Evolutionary conservation across 345 rosid genomes (phyloP).

Genomic region (Turnera subulata): DNA sequence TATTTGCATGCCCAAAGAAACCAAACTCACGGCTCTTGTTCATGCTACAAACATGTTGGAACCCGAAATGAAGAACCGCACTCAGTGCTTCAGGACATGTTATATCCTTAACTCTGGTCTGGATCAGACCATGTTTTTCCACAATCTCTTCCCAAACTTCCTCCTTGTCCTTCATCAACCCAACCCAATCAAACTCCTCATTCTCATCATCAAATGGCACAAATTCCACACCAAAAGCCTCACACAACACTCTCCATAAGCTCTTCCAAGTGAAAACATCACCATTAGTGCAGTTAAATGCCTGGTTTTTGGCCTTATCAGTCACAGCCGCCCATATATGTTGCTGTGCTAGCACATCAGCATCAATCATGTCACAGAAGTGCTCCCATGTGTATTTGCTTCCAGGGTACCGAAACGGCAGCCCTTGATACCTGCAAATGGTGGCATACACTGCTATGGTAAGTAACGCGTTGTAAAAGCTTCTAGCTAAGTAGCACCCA

Average conservation of each 20-base stretch:
- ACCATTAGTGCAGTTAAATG: slow-evolving; percentile 35
- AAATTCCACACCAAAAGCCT: slow-evolving; percentile 23
- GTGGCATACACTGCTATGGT: slow-evolving; percentile 23
- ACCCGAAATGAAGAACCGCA: slow-evolving; percentile 17
- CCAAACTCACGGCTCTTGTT: slow-evolving; percentile 41
- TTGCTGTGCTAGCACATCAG: slow-evolving; percentile 29
- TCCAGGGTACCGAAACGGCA: slow-evolving; percentile 27
- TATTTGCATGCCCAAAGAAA: slow-evolving; percentile 21
- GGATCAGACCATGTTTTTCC: slow-evolving; percentile 21
- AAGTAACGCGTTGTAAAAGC: slow-evolving; percentile 23
- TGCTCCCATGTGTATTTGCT: slow-evolving; percentile 37
- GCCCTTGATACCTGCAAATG: slow-evolving; percentile 24
- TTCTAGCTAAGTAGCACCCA: slow-evolving; percentile 35
- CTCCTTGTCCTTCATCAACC: slow-evolving; percentile 18
- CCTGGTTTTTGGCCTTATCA: slow-evolving; percentile 15
- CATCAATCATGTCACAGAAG: slow-evolving; percentile 29
- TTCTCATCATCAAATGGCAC: slow-evolving; percentile 26
- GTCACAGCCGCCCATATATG: slow-evolving; percentile 31
- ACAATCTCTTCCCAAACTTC: slow-evolving; percentile 36
- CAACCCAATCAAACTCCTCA: slow-evolving; percentile 23
- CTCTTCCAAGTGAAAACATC: slow-evolving; percentile 36
- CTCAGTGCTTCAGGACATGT: slow-evolving; percentile 24
- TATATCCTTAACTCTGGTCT: slow-evolving; percentile 29
- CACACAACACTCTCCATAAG: slow-evolving; percentile 26
- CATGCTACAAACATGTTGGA: slow-evolving; percentile 43